A percentile compares a stretch with the other conserved stretches of the same genome.
Conservation (phyloP, 306 rosid species). For the Casuarina equisetifolia region DNA sequence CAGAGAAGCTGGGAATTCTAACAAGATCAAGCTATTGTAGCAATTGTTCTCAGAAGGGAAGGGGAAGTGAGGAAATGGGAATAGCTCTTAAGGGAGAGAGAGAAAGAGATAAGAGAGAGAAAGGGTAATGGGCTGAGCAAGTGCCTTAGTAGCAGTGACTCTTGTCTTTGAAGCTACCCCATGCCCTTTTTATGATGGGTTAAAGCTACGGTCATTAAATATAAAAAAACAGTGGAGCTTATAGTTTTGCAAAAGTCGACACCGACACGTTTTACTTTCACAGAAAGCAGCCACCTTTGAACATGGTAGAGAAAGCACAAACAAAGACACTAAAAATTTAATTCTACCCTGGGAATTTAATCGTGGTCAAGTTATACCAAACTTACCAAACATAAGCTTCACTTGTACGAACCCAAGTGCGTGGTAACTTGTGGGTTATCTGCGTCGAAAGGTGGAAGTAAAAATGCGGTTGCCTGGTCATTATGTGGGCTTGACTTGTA, state of each 20-base stretch:
- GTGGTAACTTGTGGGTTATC: no score
- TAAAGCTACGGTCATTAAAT: background rate
- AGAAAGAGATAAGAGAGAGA: background rate
- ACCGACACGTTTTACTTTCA: slow-evolving; percentile 51
- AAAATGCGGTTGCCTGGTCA: background rate
- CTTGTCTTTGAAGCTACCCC: slow-evolving; percentile 23
- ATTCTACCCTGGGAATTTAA: background rate
- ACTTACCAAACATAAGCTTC: no score
- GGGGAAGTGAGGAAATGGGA: slow-evolving; percentile 9
- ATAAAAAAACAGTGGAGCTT: background rate
- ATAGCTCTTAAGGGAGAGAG: background rate
- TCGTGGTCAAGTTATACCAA: no score
- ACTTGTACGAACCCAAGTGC: no score
- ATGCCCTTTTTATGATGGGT: background rate
- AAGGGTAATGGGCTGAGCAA: background rate
- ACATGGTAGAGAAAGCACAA: background rate
- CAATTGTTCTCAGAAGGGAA: background rate
- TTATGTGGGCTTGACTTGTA: slow-evolving; percentile 24
- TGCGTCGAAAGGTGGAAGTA: no score
- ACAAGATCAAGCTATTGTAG: background rate
- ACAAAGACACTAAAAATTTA: no score
- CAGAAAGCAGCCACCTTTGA: slow-evolving; percentile 25
- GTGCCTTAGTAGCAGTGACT: background rate
- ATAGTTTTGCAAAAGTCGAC: background rate
- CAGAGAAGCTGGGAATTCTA: background rate